Base-by-base conservation (phyloP, 495 filamentous ascomycete genomes). In the Daldinia grandis region DNA sequence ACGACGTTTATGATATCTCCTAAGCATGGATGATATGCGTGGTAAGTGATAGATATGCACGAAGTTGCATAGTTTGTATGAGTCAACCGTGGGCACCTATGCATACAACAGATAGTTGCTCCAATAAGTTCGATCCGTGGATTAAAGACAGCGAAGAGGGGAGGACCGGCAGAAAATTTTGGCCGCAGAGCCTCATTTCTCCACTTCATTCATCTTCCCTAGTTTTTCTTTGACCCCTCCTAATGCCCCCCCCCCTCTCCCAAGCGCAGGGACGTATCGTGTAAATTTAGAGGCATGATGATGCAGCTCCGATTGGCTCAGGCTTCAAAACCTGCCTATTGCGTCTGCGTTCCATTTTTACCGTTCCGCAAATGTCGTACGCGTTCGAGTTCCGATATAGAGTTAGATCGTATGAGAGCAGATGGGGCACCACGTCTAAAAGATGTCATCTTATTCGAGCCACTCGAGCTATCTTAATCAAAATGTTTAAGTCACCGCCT, bases 401-500 rank as follows among this genome's bases (percentile, higher is more conserved):
- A 68, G 60, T 44, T 72, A 67, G 28, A 25, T 65, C 37, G 55
- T 54, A 62, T n/a, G 33, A 64, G 24, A 61, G 17, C 53, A 62
- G 49, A 53, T 64, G 60, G 60, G 59, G 62, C 64, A 56, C 69
- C 64, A 72, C 59, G 62, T 61, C 60, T 38, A 27, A 35, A 58
- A 61, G 37, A 54, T 64, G 40, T 42, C 47, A 44, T 64, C 19
- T 42, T 61, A 35, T 56, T 47, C 58, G 51, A 54, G 15, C 51
- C 30, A 50, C 7, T 64, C 28, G 60, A 50, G 44, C 44, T 54
- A 58, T 68, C 57, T 65, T 54, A 15, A 66, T 50, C 60, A 47
- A 70, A 59, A 58, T 66, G 64, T 71, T 71, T 58, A 74, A 66
- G 64, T 68, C 64, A 72, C 69, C 58, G 60, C 69, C 28, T 58